These are phyloP conservation scores for Aureobasidium sp. DNA, from an alignment of 2,329 filamentous ascomycete species.

Conservation along the genomic window DNA sequence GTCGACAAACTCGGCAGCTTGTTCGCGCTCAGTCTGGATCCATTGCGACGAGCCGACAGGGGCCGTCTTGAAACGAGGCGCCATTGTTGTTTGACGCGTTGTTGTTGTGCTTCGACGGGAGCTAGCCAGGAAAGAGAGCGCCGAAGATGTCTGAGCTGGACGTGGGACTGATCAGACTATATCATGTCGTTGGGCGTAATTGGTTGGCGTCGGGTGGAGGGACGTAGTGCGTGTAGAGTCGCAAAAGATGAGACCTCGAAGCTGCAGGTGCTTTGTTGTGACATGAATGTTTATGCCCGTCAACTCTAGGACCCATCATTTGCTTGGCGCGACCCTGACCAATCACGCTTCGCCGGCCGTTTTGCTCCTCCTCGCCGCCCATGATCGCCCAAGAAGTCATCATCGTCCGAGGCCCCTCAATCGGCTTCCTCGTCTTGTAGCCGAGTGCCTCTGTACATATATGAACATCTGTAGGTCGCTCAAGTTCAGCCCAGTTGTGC, in stretches of 20 bases:
- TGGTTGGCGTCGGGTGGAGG: background rate
- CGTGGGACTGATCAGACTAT: background rate
- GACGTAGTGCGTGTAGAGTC: background rate
- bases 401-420: conserved; percentile 1
- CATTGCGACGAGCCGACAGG: conserved; percentile 45
- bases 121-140: background rate
- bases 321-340: background rate
- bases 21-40: conserved; percentile 75
- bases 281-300: conserved; percentile 7
- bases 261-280: conserved; percentile 7
- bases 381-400: background rate
- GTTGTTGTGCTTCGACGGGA: conserved; percentile 13
- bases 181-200: conserved; percentile 1
- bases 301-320: background rate
- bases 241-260: conserved; percentile 5
- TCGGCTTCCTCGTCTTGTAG: background rate
- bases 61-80: conserved; percentile 18
- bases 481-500: background rate
- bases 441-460: background rate
- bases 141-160: conserved; percentile 1
- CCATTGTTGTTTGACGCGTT: conserved; percentile 18
- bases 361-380: background rate
- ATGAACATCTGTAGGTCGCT: background rate
- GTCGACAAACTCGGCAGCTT: conserved; percentile 64
- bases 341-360: background rate